Percentiles rank a stretch among this genome's conserved stretches.
These are phyloP conservation scores for Pichia membranifaciens DNA, from an alignment of 805 yeast species.

Conservation along the genomic window DNA sequence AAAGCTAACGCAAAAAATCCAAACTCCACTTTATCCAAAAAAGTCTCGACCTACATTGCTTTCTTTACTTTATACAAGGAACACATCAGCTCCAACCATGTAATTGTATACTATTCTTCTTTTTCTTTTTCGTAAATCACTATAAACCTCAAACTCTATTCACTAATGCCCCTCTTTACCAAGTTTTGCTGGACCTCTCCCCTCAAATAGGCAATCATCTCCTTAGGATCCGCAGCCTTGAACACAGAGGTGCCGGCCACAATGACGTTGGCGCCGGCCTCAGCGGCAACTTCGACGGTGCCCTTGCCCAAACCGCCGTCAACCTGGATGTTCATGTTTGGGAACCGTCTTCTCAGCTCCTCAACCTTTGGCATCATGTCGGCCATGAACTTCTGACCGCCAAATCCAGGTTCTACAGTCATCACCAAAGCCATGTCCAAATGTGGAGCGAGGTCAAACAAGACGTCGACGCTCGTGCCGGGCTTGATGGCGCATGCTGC, in stretches of 20 bases:
- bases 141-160: background rate
- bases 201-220: slow-evolving; percentile 66
- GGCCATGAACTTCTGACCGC: slow-evolving; percentile 94
- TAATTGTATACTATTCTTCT: too few species aligned
- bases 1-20: too few species aligned
- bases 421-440: slow-evolving; percentile 94
- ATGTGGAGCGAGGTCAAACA: slow-evolving; percentile 51
- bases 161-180: slow-evolving; percentile 12
- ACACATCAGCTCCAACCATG: too few species aligned
- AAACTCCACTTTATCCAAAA: too few species aligned
- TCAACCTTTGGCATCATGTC: slow-evolving; percentile 96
- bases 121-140: too few species aligned
- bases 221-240: slow-evolving; percentile 72
- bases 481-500: slow-evolving; percentile 96
- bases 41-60: too few species aligned
- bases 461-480: slow-evolving; percentile 78
- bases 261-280: slow-evolving; percentile 95
- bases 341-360: slow-evolving; percentile 63
- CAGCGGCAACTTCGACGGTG: slow-evolving; percentile 83
- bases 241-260: slow-evolving; percentile 97
- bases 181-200: slow-evolving; percentile 50
- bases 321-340: slow-evolving; percentile 83
- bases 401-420: slow-evolving; percentile 99
- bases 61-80: too few species aligned
- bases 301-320: slow-evolving; percentile 93